A percentile compares a stretch with the other conserved stretches of the same genome.
Evolutionary conservation across 148 eudicot genomes (phyloP).

Genomic region (Rheum nobile): DNA sequence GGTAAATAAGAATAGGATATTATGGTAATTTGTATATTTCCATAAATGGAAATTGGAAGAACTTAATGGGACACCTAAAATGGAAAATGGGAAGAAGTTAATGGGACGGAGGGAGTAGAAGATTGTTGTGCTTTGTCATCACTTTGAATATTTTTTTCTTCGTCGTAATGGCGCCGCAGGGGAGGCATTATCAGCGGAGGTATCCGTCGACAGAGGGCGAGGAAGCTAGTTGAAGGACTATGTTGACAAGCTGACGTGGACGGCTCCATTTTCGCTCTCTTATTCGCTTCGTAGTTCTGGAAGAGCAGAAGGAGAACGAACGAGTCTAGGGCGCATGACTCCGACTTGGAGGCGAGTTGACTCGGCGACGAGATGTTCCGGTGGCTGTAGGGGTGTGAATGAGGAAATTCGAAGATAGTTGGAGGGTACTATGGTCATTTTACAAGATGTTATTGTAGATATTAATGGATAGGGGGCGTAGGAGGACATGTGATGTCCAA

Average conservation of each 20-base stretch:
- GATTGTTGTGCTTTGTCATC: too few species aligned
- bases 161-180: not conserved
- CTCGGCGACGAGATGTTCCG: constrained; percentile 42
- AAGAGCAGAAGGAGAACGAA: constrained; percentile 65
- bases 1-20: too few species aligned
- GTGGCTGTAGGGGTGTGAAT: constrained; percentile 8
- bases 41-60: too few species aligned
- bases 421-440: not conserved
- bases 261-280: constrained; percentile 22
- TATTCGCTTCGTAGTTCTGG: constrained; percentile 71
- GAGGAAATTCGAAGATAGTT: not conserved
- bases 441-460: not conserved
- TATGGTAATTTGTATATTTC: too few species aligned
- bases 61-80: too few species aligned
- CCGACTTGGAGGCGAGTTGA: constrained; percentile 51
- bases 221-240: constrained; percentile 66
- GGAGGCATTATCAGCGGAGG: constrained; percentile 11
- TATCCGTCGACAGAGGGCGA: constrained; percentile 17
- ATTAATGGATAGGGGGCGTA: constrained; percentile 2
- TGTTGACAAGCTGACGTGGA: constrained; percentile 26
- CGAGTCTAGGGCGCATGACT: constrained; percentile 14
- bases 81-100: too few species aligned
- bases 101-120: too few species aligned
- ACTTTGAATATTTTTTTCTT: too few species aligned
- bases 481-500: not conserved